Conservation (phyloP, 495 filamentous ascomycete species). For the Xylaria nigripes region DNA sequence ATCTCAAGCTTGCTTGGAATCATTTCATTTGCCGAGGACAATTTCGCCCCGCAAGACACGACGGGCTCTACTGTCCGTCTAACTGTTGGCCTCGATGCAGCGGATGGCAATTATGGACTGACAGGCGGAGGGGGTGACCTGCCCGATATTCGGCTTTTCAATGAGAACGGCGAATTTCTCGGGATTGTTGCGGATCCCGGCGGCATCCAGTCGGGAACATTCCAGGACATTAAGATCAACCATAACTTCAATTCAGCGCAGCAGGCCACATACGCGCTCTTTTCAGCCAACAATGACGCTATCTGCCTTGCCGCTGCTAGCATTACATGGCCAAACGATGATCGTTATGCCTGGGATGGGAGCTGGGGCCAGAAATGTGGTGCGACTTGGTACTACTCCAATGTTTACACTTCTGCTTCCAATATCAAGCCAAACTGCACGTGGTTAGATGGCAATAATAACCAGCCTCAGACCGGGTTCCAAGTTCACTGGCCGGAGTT, state of each 20-base stretch:
- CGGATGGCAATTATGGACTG: slow-evolving; percentile 12
- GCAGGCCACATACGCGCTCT: slow-evolving; percentile 25
- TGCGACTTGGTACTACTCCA: slow-evolving; percentile 30
- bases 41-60: slow-evolving; percentile 8
- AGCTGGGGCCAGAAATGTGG: slow-evolving; percentile 25
- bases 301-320: slow-evolving; percentile 21
- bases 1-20: slow-evolving; percentile 14
- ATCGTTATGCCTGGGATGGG: slow-evolving; percentile 22
- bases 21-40: slow-evolving; percentile 17
- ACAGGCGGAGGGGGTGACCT: slow-evolving; percentile 22
- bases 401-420: slow-evolving; percentile 40
- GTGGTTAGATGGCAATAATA: slow-evolving; percentile 28
- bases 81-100: slow-evolving; percentile 21
- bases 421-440: slow-evolving; percentile 27
- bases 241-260: slow-evolving; percentile 10
- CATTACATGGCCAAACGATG: slow-evolving; percentile 21
- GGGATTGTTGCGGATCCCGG: slow-evolving; percentile 19
- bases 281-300: slow-evolving; percentile 26
- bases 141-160: slow-evolving; percentile 28
- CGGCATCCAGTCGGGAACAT: slow-evolving; percentile 14
- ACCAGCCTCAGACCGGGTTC: slow-evolving; percentile 25
- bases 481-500: slow-evolving; percentile 26
- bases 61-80: slow-evolving; percentile 17
- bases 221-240: slow-evolving; percentile 16
- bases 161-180: slow-evolving; percentile 22